These are phyloP conservation scores for Lablab purpureus DNA, from an alignment of 306 rosid species.

Conservation along the genomic window DNA sequence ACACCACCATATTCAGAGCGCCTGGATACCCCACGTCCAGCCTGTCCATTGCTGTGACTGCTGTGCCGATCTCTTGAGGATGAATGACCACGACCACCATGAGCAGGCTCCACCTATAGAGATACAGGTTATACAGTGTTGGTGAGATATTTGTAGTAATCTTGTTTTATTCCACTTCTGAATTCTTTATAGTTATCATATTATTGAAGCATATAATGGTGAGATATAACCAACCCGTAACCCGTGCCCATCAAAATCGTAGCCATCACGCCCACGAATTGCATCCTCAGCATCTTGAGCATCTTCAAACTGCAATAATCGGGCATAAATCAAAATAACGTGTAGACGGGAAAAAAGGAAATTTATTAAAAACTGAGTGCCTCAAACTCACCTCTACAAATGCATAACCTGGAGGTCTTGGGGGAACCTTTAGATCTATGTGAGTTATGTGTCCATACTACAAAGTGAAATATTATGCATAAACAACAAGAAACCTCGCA, in stretches of 20 bases:
- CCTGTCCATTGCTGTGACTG: conserved; percentile 77
- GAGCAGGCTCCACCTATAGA: conserved; percentile 89
- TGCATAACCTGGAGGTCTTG: conserved; percentile 99
- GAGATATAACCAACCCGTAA: conserved; percentile 70
- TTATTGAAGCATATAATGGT: conserved; percentile 14
- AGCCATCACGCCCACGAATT: conserved; percentile 97
- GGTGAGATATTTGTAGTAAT: neutral
- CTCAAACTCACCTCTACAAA: conserved; percentile 85
- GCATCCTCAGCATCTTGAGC: conserved; percentile 98
- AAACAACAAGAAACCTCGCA: conserved; percentile 18
- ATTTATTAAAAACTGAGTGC: neutral
- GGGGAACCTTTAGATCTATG: conserved; percentile 96
- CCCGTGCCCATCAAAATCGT: conserved; percentile 97
- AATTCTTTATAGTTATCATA: conserved; percentile 7
- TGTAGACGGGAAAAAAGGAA: neutral
- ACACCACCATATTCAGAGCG: conserved; percentile 94
- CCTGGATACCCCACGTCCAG: conserved; percentile 87
- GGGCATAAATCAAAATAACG: neutral
- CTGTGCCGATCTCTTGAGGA: conserved; percentile 84
- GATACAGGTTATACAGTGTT: conserved; percentile 10
- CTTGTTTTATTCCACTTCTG: neutral
- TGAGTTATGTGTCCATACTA: conserved; percentile 95
- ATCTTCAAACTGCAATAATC: conserved; percentile 81
- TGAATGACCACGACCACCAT: conserved; percentile 97
- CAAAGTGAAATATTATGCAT: conserved; percentile 16